Conservation (phyloP, 2,329 filamentous ascomycete genomes). For the Plectosphaerella sp. region DNA sequence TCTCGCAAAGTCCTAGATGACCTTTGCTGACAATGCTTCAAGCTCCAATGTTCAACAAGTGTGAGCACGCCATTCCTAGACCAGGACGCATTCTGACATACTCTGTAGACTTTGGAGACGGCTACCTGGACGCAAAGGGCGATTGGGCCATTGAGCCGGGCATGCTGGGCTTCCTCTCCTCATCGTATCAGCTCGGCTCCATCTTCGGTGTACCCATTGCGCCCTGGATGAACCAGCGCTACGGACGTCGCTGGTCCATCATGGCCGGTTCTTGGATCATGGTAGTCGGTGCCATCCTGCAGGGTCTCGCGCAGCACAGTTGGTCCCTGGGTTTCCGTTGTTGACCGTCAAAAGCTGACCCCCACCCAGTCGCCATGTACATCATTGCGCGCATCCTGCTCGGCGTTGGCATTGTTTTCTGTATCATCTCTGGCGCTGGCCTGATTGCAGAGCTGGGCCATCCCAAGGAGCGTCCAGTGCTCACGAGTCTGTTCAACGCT, state of each 20-base stretch:
- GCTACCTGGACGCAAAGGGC: constrained; percentile 12
- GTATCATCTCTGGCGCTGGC: constrained; percentile 52
- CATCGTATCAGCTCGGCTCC: constrained; percentile 51
- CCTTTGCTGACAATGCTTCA: neutral
- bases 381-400: constrained; percentile 51
- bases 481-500: constrained; percentile 54
- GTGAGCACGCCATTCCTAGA: no score
- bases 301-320: constrained; percentile 44
- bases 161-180: constrained; percentile 43
- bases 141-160: constrained; percentile 20
- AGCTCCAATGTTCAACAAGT: neutral
- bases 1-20: no score
- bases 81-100: no score
- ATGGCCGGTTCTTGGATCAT: constrained; percentile 51
- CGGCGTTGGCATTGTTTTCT: constrained; percentile 54
- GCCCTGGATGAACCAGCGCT: constrained; percentile 42
- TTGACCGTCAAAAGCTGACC: neutral
- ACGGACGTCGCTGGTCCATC: constrained; percentile 49
- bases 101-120: constrained; percentile 13
- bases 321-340: no score
- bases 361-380: constrained; percentile 35
- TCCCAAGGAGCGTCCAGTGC: constrained; percentile 52
- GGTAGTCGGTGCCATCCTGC: constrained; percentile 49
- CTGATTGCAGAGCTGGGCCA: constrained; percentile 56
- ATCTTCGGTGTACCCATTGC: constrained; percentile 50